These are phyloP conservation scores for Penstemon davidsonii DNA, from an alignment of 257 asterid species.

Conservation along the genomic window DNA sequence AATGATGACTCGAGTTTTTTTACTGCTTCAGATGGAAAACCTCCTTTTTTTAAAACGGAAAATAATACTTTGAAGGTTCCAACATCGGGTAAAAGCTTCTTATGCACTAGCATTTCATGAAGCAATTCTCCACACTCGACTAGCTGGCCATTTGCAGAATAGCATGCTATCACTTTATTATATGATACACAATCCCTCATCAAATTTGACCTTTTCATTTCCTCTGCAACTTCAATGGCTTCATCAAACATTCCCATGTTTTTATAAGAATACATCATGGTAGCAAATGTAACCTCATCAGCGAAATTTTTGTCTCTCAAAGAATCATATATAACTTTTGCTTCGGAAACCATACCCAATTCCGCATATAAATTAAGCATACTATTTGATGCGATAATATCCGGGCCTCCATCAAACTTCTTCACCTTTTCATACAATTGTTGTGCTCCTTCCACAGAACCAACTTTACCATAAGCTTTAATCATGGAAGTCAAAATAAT, in stretches of 20 bases:
- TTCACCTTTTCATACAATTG: slow-evolving; percentile 63
- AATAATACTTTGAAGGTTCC: slow-evolving; percentile 73
- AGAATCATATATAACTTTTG: slow-evolving; percentile 44
- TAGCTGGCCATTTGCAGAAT: slow-evolving; percentile 63
- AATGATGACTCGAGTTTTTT: slow-evolving; percentile 61
- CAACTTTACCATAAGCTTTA: slow-evolving; percentile 73
- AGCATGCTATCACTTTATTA: slow-evolving; percentile 80
- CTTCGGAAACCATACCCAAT: too few relatives aligned
- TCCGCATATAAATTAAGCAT: too few relatives aligned
- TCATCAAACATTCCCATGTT: slow-evolving; percentile 86
- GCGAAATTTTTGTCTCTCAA: slow-evolving; percentile 53
- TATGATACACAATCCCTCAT: slow-evolving; percentile 58
- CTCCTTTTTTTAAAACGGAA: slow-evolving; percentile 73
- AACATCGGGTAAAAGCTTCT: slow-evolving; percentile 57
- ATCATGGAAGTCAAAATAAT: slow-evolving; percentile 81
- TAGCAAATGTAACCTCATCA: slow-evolving; percentile 76
- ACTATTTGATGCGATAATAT: too few relatives aligned
- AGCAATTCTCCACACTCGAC: slow-evolving; percentile 73
- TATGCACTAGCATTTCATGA: slow-evolving; percentile 65
- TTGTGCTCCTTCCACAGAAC: slow-evolving; percentile 80
- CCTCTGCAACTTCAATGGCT: slow-evolving; percentile 75
- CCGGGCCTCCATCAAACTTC: too few relatives aligned
- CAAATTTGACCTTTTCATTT: slow-evolving; percentile 66
- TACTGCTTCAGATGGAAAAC: slow-evolving; percentile 61
- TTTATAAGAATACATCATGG: slow-evolving; percentile 80